Conservation (phyloP, 495 filamentous ascomycete species). For the Stereocaulon alpinum region DNA sequence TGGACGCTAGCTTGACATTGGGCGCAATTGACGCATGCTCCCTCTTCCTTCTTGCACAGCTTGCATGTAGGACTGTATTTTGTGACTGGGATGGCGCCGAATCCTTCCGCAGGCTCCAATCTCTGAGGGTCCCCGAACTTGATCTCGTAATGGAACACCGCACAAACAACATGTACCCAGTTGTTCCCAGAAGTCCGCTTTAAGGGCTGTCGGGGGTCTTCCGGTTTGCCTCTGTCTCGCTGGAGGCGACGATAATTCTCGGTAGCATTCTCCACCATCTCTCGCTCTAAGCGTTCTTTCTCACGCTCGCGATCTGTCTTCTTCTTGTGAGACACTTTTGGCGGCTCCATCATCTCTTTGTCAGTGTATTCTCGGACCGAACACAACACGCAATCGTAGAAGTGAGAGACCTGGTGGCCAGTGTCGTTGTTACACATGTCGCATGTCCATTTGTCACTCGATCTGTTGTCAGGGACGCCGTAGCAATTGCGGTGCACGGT, state of each 20-base stretch:
- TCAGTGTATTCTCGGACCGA: conserved; percentile 58
- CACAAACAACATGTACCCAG: conserved; percentile 95
- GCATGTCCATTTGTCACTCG: conserved; percentile 77
- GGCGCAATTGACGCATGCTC: conserved; percentile 74
- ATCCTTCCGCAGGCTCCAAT: conserved; percentile 76
- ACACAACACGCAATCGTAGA: conserved; percentile 87
- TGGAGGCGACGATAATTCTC: conserved; percentile 76
- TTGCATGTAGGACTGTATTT: conserved; percentile 70
- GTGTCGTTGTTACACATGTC: conserved; percentile 94
- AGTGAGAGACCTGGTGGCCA: conserved; percentile 71
- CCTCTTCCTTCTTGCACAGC: conserved; percentile 62
- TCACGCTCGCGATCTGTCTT: conserved; percentile 88
- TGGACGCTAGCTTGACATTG: conserved; percentile 77
- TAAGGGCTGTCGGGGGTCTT: conserved; percentile 78
- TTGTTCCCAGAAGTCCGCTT: conserved; percentile 92
- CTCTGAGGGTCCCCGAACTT: conserved; percentile 77
- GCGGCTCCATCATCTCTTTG: conserved; percentile 74
- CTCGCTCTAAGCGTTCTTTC: conserved; percentile 73
- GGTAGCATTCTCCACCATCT: conserved; percentile 60
- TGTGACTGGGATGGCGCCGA: conserved; percentile 60
- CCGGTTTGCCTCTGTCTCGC: conserved; percentile 65
- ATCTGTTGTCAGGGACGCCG: conserved; percentile 62
- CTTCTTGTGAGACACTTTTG: conserved; percentile 78
- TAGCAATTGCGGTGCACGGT: conserved; percentile 94
- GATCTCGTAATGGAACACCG: conserved; percentile 82